Evolutionary conservation across 371 early-diverging fungal genomes (phyloP), one percentile per base, ranked within the genome.

Genomic region (Syncephalastrum racemosum): DNA sequence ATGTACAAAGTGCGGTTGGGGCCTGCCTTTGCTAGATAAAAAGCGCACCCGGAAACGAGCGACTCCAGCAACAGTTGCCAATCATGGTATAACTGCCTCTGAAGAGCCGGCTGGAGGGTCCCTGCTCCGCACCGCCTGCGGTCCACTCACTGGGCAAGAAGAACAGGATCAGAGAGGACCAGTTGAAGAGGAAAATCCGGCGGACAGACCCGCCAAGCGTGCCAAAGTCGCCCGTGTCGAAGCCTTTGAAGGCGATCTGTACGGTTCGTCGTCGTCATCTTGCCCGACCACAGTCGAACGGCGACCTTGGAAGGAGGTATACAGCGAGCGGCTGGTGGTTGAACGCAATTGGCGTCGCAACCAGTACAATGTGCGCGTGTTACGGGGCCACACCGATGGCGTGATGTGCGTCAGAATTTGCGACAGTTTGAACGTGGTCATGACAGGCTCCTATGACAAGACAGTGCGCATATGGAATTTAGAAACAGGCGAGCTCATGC

Each of bases 1-100:
- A 64, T 97, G 98, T 60, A 79, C 81, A 23, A 95, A 90, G 59
- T 97, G 98, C 66, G 98, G 98, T 4, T 97, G 97, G 97, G 96
- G 96, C 2, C 71, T 95, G 40, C 95, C 94, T 39, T 62, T 90
- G 14, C 60, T 94, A 46, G 79, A 70, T 58, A 81, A 74, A 59
- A 80, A 67, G 46, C 65, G 66, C 31, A 48, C 46, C 10, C 36
- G 36, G 36, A 31, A 31, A 8, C 36, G 36, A 8, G 49, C 27
- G 5, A 8, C 22, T 4, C 1, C 16, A 56, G 23, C 47, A 19
- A 48, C 54, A 13, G 16, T 16, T 46, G 18, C 16, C 56, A 47
- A 46, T 14, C 46, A 24, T 10, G 46, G 36, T 14, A 40, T 46
- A 5, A 27, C 39, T 18, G 46, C 55, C 22, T 46, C 44, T 22